A percentile compares a stretch with the other conserved stretches of the same genome.
Evolutionary conservation across 2,329 filamentous ascomycete genomes (phyloP).

Genomic region (Epichloe elymi): DNA sequence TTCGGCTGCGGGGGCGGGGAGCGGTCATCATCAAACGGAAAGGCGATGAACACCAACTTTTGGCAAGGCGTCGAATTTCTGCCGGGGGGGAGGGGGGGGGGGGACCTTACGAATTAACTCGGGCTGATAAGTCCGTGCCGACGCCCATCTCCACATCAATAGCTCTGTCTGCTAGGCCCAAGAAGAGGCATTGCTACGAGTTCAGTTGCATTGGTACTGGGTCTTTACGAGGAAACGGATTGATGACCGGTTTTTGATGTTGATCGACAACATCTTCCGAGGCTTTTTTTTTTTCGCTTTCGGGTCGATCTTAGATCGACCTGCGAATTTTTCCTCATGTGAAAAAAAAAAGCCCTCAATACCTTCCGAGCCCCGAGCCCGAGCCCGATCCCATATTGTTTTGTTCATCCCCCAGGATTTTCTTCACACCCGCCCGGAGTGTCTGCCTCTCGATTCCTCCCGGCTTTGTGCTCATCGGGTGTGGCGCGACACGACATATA

Average conservation of each 20-base stretch:
- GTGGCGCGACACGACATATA: not conserved
- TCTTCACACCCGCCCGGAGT: not conserved
- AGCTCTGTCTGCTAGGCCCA: not conserved
- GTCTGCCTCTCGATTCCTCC: not conserved
- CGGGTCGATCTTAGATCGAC: not conserved
- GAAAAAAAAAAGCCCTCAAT: not conserved
- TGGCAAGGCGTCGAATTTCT: too few relatives aligned
- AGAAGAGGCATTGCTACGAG: constrained; percentile 6
- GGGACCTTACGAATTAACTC: not conserved
- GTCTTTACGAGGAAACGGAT: not conserved
- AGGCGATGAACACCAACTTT: too few relatives aligned
- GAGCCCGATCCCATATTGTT: constrained; percentile 1
- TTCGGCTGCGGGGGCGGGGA: too few relatives aligned
- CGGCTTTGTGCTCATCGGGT: not conserved
- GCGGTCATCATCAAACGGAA: too few relatives aligned
- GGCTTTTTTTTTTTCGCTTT: not conserved
- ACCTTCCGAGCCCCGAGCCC: not conserved
- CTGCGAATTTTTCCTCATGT: not conserved
- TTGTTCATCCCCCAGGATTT: not conserved
- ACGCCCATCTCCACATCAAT: constrained; percentile 2
- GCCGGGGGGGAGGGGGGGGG: too few relatives aligned
- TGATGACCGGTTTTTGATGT: not conserved
- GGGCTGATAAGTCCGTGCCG: not conserved
- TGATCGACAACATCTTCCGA: constrained; percentile 3
- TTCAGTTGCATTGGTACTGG: constrained; percentile 3